Base-by-base conservation (phyloP, 2,329 filamentous ascomycete genomes). In the Colletotrichum nymphaeae region DNA sequence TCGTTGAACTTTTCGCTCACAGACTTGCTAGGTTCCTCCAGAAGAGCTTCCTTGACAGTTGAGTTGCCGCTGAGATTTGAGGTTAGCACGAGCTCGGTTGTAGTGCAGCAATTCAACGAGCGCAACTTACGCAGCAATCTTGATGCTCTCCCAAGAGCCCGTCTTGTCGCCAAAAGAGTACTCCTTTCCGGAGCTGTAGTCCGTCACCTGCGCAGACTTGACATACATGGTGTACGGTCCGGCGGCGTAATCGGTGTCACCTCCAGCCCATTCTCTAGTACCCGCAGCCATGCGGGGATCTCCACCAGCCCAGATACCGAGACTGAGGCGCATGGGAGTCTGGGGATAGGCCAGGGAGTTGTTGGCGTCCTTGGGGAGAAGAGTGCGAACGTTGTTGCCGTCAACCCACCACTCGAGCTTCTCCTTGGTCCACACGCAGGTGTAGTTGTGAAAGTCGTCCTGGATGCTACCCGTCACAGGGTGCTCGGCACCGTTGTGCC, bases 221-320 rank as follows among this genome's bases (percentile, higher is more conserved):
- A 96, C 88, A 73, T 89, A 91, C 93, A 95, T 95, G 77, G 87
- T 91, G 84, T 90, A 96, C 0, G 94, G 94, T 0, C 86, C 92
- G 30, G 89, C 78, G 63, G 81, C 79, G 81, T 92, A 95, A 80
- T 95, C 87, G 55, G 93, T 94, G 65, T 85, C 78, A 72, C 93
- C 93, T 67, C 92, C 92, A 70, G 93, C 93, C 93, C 93, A 94
- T 69, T 91, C 84, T 64, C 92, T 89, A 2, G 91, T 93, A 14
- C 88, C 86, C 63, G 87, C 56, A 55, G 88, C 81, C 78, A 92
- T 81, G 53, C 84, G 79, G 6, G 90, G 83, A 75, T 94, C 87
- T 74, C 91, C 87, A 69, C 90, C 87, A 64, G 92, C 89, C 88
- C 90, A 93, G 76, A 93, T 91, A 67, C 92, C 92, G 22, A 94